Conservation (phyloP, 192 early-diverging fungal species). For the Gaertneriomyces semiglobifer region DNA sequence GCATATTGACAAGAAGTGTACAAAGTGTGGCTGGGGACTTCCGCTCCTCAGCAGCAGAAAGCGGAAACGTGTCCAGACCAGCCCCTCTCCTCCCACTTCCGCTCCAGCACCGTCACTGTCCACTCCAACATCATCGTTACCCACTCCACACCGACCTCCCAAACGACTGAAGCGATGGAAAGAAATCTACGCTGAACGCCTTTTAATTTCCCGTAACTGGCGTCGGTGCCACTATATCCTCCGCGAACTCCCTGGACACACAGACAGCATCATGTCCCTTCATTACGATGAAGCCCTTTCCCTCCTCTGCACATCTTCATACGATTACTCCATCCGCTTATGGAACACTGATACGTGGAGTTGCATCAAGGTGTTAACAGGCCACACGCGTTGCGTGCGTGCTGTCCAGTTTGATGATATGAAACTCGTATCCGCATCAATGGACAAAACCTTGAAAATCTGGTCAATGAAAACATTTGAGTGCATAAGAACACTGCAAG, state of each 20-base stretch:
- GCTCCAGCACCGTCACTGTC: neutral
- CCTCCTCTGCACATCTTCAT: slow-evolving; percentile 79
- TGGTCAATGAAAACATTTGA: slow-evolving; percentile 88
- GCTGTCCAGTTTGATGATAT: slow-evolving; percentile 92
- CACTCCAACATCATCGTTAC: neutral
- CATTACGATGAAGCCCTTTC: slow-evolving; percentile 75
- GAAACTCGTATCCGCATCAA: slow-evolving; percentile 89
- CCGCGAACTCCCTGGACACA: slow-evolving; percentile 70
- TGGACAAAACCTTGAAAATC: slow-evolving; percentile 87
- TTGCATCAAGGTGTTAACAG: slow-evolving; percentile 69
- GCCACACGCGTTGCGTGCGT: slow-evolving; percentile 83
- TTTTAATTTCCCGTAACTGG: slow-evolving; percentile 93
- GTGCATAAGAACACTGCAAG: slow-evolving; percentile 77
- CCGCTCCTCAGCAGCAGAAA: slow-evolving; percentile 74
- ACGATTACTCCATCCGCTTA: slow-evolving; percentile 80
- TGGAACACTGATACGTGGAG: slow-evolving; percentile 88
- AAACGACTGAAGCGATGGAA: slow-evolving; percentile 73
- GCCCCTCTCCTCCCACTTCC: neutral
- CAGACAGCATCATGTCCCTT: slow-evolving; percentile 85
- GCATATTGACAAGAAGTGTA: slow-evolving; percentile 94
- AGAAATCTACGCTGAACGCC: slow-evolving; percentile 88
- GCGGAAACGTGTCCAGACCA: neutral
- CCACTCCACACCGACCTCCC: neutral
- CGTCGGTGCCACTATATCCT: slow-evolving; percentile 69
- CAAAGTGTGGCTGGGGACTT: slow-evolving; percentile 95